Base-by-base conservation (phyloP, 345 rosid species). In the Hypericum androsaemum region DNA sequence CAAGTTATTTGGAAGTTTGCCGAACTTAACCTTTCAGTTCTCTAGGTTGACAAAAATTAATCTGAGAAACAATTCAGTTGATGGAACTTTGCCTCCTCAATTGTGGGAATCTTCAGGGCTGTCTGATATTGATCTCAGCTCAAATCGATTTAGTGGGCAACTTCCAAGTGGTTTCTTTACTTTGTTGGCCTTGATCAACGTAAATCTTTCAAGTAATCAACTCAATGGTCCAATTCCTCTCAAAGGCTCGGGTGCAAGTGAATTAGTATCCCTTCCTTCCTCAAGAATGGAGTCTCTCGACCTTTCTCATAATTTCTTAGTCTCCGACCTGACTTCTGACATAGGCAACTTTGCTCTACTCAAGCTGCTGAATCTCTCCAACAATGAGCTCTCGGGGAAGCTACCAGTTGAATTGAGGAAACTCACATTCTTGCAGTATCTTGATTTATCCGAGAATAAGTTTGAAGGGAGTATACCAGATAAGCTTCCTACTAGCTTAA, bases 161-260 rank as follows among this genome's bases (percentile, higher is more conserved):
- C 77, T 90, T 69, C 89, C 98, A 7, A 47, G 39, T 60, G 80
- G 67, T 48, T 78, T 84, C 52, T 82, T 86, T 54, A 46, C 74
- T 70, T 87, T 79, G 55, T 39, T 36, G 47, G 62, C 75, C 56
- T 65, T 90, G 77, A 75, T 22, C 42, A 76, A 57, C 66, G 71
- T 90, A 61, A 90, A 90, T 73, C 96, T 90, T 58, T 90, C 98
- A 0, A 57, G 80, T 70, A 90, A 90, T 66, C 78, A 52, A 54
- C 76, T 87, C 43, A 64, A 54, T 0, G 98, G 98, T 52, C 62
- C 83, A 6, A 82, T 90, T 71, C 83, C 85, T 60, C 60, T 82
- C 54, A 77, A 59, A 49, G 62, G 80, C 17, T 73, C 85, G n/a
- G 64, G 12, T 10, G 86, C 72, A n/a, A 78, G 75, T 56, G 89